Evolutionary conservation across 345 rosid species (phyloP).

Genomic region (Corchorus olitorius): DNA sequence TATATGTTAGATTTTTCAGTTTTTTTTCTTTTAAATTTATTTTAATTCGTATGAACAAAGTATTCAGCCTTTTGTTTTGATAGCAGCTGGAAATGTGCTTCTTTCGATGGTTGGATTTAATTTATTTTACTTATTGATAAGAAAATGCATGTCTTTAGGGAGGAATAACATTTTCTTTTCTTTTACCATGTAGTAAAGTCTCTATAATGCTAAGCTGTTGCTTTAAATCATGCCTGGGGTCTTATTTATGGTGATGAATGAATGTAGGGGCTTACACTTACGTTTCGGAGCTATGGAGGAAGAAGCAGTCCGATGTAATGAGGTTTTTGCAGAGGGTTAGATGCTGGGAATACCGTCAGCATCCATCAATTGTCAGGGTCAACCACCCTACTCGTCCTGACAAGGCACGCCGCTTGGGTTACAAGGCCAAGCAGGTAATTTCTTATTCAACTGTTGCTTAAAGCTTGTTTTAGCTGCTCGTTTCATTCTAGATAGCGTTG

Average conservation of each 20-base stretch:
- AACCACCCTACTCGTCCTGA: conserved; percentile 94
- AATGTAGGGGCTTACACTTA: conserved; percentile 92
- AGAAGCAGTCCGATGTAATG: conserved; percentile 99
- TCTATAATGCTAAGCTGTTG: not conserved
- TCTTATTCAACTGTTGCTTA: not conserved
- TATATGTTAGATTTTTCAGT: too few species aligned
- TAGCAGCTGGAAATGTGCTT: not conserved
- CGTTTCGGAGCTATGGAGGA: conserved; percentile 98
- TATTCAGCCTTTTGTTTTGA: not conserved
- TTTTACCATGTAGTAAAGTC: not conserved
- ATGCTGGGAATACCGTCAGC: conserved; percentile 99
- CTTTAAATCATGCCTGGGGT: not conserved
- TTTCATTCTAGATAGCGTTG: not conserved
- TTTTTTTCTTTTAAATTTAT: not conserved
- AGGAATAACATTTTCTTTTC: too few species aligned
- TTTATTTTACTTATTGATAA: too few species aligned
- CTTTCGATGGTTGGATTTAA: too few species aligned
- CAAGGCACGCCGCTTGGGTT: conserved; percentile 93
- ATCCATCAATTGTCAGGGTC: conserved; percentile 90
- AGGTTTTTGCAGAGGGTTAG: conserved; percentile 95
- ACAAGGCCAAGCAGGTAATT: conserved; percentile 95
- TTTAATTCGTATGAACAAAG: not conserved
- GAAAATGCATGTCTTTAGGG: too few species aligned
- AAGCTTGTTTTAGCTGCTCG: not conserved
- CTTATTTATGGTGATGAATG: not conserved